Percentiles rank a stretch among this genome's conserved stretches.
Evolutionary conservation across 129 eudicot species (phyloP).

Genomic region (Heracleum sosnowskyi): DNA sequence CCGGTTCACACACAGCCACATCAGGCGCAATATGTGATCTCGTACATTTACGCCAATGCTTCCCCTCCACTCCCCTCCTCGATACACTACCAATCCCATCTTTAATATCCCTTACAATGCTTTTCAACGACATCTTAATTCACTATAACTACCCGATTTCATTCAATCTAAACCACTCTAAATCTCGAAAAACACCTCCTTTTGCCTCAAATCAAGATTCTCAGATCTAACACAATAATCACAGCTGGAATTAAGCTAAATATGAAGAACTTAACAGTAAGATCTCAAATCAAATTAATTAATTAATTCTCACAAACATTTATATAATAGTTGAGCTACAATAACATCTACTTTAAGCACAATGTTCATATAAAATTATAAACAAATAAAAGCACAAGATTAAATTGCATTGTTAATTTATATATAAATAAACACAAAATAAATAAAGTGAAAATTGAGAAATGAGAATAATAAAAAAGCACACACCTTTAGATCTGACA

Average conservation of each 20-base stretch:
- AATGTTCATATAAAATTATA: neutral
- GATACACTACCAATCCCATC: conserved; percentile 82
- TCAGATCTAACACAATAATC: conserved; percentile 5
- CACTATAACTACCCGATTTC: conserved; percentile 23
- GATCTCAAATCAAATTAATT: neutral
- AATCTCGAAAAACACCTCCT: neutral
- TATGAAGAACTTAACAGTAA: neutral
- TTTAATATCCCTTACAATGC: conserved; percentile 72
- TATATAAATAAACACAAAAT: neutral
- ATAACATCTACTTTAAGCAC: neutral
- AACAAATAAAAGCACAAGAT: neutral
- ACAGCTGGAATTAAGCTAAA: neutral
- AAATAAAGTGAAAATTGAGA: neutral
- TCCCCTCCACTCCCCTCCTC: conserved; percentile 63
- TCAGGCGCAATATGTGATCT: conserved; percentile 85
- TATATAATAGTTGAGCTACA: neutral
- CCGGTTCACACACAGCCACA: conserved; percentile 40
- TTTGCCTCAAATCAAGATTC: neutral
- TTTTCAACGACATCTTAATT: conserved; percentile 66
- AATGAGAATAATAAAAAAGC: neutral
- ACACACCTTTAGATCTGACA: neutral
- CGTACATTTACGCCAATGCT: conserved; percentile 61
- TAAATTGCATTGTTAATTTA: neutral
- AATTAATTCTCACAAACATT: neutral
- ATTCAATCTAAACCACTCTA: neutral